A percentile compares a stretch with the other conserved stretches of the same genome.
These are phyloP conservation scores for Fusarium domesticum DNA, from an alignment of 2,329 filamentous ascomycete species.

Conservation along the genomic window DNA sequence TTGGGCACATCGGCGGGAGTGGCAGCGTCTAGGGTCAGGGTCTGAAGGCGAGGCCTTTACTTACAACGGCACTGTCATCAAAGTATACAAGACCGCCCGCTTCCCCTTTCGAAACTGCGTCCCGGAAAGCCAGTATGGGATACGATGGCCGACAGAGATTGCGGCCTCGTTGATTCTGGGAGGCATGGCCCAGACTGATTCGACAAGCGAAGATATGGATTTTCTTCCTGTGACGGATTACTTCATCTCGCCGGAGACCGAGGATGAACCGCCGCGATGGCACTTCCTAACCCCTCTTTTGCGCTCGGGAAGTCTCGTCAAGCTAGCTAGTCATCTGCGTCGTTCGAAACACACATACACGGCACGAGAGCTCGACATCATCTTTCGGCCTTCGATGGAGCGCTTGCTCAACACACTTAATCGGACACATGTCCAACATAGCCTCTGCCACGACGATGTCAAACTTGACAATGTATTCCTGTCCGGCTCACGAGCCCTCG, in stretches of 20 bases:
- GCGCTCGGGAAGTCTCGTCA: slow-evolving; percentile 25
- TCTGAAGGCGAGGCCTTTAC: slow-evolving; percentile 32
- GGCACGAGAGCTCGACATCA: slow-evolving; percentile 28
- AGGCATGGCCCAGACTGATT: slow-evolving; percentile 12
- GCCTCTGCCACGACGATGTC: slow-evolving; percentile 35
- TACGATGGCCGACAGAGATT: slow-evolving; percentile 35
- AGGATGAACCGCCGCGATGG: slow-evolving; percentile 19
- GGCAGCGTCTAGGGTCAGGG: slow-evolving; percentile 30
- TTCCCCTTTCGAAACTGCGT: slow-evolving; percentile 35
- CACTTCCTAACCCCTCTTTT: slow-evolving; percentile 31
- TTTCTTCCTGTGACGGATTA: slow-evolving; percentile 34
- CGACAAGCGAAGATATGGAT: slow-evolving; percentile 4
- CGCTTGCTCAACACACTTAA: slow-evolving; percentile 27
- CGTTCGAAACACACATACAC: slow-evolving; percentile 9
- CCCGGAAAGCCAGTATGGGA: slow-evolving; percentile 1
- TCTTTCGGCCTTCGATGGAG: slow-evolving; percentile 31
- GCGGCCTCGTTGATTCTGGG: slow-evolving; percentile 30
- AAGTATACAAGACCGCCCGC: slow-evolving; percentile 26
- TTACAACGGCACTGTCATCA: slow-evolving; percentile 31
- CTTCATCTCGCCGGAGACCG: slow-evolving; percentile 23
- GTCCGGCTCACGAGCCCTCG: slow-evolving; percentile 1
- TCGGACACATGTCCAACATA: slow-evolving; percentile 23
- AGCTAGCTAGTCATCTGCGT: slow-evolving; percentile 25
- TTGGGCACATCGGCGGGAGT: slow-evolving; percentile 22
- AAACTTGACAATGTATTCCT: slow-evolving; percentile 35